These are phyloP conservation scores for Leccinum ochraceum DNA, from an alignment of 768 basidiomycete genomes.

Conservation along the genomic window DNA sequence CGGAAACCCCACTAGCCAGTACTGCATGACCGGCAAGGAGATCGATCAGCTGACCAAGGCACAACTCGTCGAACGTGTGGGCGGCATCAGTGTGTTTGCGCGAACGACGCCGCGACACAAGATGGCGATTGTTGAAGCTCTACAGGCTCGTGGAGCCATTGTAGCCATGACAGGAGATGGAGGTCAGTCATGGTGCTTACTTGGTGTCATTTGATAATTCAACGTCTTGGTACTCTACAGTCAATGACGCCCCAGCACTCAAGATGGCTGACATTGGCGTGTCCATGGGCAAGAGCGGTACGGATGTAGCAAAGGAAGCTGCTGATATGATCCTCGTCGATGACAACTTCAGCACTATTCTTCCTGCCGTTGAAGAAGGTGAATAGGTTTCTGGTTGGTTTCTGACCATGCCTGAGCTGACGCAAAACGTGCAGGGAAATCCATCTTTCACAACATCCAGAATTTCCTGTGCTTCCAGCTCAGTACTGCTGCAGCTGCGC, in stretches of 20 bases:
- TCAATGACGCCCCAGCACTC: slow-evolving; percentile 95
- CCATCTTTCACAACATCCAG: slow-evolving; percentile 98
- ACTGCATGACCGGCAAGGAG: slow-evolving; percentile 75
- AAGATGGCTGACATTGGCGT: slow-evolving; percentile 99
- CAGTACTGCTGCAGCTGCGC: slow-evolving; percentile 94
- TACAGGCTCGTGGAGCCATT: slow-evolving; percentile 84
- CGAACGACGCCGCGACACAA: slow-evolving; percentile 96
- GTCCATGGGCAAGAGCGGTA: slow-evolving; percentile 98
- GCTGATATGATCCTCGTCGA: slow-evolving; percentile 97
- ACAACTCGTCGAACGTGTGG: slow-evolving; percentile 83
- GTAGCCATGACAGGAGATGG: slow-evolving; percentile 99
- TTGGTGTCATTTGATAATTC: not conserved
- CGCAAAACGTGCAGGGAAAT: slow-evolving; percentile 63
- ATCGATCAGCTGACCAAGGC: slow-evolving; percentile 82
- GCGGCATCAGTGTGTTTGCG: slow-evolving; percentile 85
- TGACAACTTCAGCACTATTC: slow-evolving; percentile 93
- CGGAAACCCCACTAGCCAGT: slow-evolving; percentile 32
- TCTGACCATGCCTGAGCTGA: not conserved
- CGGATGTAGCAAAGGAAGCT: slow-evolving; percentile 97
- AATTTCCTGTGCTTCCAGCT: slow-evolving; percentile 97
- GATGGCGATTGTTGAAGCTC: slow-evolving; percentile 95
- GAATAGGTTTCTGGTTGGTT: slow-evolving; percentile 11
- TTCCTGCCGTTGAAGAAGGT: slow-evolving; percentile 95
- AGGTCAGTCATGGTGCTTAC: slow-evolving; percentile 54
- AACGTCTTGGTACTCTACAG: slow-evolving; percentile 33